Evolutionary conservation across 1,139 yeast genomes (phyloP).

Genomic region (Geotrichum fermentans): DNA sequence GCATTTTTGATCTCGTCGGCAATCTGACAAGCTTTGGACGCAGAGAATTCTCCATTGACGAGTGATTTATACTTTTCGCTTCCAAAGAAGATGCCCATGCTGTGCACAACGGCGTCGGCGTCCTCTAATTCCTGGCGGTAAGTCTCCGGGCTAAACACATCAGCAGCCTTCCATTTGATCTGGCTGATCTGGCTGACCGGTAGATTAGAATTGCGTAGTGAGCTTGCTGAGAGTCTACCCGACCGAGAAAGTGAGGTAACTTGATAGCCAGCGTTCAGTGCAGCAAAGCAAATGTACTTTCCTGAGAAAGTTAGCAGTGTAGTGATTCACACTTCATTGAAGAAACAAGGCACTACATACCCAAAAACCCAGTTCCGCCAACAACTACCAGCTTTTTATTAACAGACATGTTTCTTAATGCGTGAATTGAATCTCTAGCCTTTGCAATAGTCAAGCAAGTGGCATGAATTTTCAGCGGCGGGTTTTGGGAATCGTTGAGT

Average conservation of each 20-base stretch:
- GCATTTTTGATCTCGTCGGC: conserved; percentile 1
- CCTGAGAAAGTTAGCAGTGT: conserved; percentile 3
- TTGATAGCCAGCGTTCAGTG: conserved; percentile 8
- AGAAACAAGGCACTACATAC: no score
- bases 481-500: no score
- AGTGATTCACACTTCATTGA: no score
- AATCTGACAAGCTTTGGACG: not conserved
- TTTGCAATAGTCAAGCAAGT: no score
- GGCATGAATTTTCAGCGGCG: no score
- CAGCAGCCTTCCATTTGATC: conserved; percentile 66
- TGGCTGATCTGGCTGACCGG: conserved; percentile 47
- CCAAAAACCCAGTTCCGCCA: conserved; percentile 84
- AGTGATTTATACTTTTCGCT: conserved; percentile 59
- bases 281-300: conserved; percentile 16
- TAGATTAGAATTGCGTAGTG: conserved; percentile 39
- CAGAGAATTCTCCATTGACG: conserved; percentile 23
- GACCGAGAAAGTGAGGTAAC: conserved; percentile 17
- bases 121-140: conserved; percentile 47
- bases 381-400: conserved; percentile 52
- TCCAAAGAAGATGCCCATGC: conserved; percentile 69
- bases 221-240: conserved; percentile 26
- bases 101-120: conserved; percentile 71
- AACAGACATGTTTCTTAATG: not conserved
- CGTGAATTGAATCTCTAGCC: no score
- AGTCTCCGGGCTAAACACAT: conserved; percentile 59